Percentiles rank a stretch among this genome's conserved stretches.
Conservation (phyloP, 768 basidiomycete species). For the Boletus reticuloceps region DNA sequence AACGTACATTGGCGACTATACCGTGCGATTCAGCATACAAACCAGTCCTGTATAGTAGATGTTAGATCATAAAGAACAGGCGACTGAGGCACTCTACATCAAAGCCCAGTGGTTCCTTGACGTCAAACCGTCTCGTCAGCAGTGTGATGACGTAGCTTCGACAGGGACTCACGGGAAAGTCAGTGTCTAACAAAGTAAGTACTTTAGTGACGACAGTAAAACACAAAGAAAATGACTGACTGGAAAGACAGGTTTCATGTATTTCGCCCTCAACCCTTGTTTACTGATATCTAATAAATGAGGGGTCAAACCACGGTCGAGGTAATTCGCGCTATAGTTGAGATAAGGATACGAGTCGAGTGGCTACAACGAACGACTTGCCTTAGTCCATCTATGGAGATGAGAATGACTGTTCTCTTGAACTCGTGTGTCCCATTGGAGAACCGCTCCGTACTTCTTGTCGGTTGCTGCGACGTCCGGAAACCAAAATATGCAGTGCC, state of each 20-base stretch:
- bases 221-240: slow-evolving; percentile 44
- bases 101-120: slow-evolving; percentile 86
- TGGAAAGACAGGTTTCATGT: slow-evolving; percentile 84
- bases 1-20: slow-evolving; percentile 79
- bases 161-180: slow-evolving; percentile 77
- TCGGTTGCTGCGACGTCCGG: not conserved
- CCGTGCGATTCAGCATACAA: slow-evolving; percentile 88
- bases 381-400: slow-evolving; percentile 88
- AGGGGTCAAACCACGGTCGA: slow-evolving; percentile 83
- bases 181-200: slow-evolving; percentile 51
- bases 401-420: slow-evolving; percentile 75
- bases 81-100: slow-evolving; percentile 47
- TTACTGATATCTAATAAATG: slow-evolving; percentile 78
- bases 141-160: not conserved
- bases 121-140: slow-evolving; percentile 2
- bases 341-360: slow-evolving; percentile 1
- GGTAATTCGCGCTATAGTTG: slow-evolving; percentile 69
- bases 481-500: slow-evolving; percentile 10
- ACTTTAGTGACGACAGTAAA: not conserved
- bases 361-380: slow-evolving; percentile 26
- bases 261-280: slow-evolving; percentile 84
- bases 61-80: not conserved
- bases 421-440: slow-evolving; percentile 86
- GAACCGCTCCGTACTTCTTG: slow-evolving; percentile 31
- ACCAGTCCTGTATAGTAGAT: slow-evolving; percentile 66